Percentiles rank a stretch among this genome's conserved stretches.
phyloP scores from a whole-genome alignment of 1,284 basidiomycete species.

The Wolfiporia cocos region DNA sequence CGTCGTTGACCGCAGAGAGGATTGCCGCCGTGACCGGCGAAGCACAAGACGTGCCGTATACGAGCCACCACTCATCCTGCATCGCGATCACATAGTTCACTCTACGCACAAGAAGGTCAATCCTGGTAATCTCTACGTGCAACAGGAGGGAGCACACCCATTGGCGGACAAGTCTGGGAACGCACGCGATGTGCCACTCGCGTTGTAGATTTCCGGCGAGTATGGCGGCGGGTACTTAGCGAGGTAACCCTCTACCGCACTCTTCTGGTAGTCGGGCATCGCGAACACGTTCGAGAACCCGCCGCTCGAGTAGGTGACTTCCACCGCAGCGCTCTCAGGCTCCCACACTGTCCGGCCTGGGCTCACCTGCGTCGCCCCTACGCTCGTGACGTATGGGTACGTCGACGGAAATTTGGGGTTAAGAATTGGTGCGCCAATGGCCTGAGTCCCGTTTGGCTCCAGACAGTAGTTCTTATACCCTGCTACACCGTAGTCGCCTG shows the following conservation, averaged over 20 bases:
- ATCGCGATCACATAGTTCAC: constrained; percentile 18
- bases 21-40: constrained; percentile 34
- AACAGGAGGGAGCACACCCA: constrained; percentile 16
- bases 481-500: constrained; percentile 18
- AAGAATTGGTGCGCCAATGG: constrained; percentile 17
- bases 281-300: constrained; percentile 29
- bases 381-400: constrained; percentile 18
- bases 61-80: constrained; percentile 30
- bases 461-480: constrained; percentile 18
- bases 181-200: constrained; percentile 23
- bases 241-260: constrained; percentile 12
- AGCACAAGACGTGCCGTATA: constrained; percentile 38
- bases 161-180: constrained; percentile 34
- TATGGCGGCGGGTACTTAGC: constrained; percentile 11
- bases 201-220: constrained; percentile 5
- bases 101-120: constrained; percentile 1
- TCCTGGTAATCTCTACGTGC: no score
- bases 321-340: constrained; percentile 4
- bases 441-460: constrained; percentile 17
- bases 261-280: constrained; percentile 24
- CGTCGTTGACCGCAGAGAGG: constrained; percentile 58
- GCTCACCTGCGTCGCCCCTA: constrained; percentile 18
- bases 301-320: constrained; percentile 7
- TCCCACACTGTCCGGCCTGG: constrained; percentile 11
- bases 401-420: constrained; percentile 17